These are phyloP conservation scores for Coemansia sp. DNA, from an alignment of 192 early-diverging fungal genomes.

Conservation along the genomic window DNA sequence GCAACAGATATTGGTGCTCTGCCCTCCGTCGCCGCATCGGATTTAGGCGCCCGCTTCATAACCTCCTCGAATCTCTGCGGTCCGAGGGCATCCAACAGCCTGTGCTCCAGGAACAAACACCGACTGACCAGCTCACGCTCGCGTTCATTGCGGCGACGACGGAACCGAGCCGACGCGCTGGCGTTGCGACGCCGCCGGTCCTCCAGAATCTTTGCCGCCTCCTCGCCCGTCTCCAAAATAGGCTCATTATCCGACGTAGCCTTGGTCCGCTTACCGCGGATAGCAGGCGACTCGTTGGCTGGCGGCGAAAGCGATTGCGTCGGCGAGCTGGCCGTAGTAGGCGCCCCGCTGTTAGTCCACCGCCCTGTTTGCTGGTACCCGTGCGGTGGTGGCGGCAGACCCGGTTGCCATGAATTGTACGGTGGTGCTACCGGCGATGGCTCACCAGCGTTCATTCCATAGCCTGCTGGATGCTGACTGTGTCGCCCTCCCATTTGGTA, in stretches of 20 bases:
- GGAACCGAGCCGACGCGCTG: slow-evolving; percentile 64
- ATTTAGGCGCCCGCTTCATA: slow-evolving; percentile 37
- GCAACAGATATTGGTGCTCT: not conserved
- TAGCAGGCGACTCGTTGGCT: not conserved
- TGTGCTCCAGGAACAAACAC: slow-evolving; percentile 58
- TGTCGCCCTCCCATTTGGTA: not conserved
- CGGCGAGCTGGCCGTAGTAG: not conserved
- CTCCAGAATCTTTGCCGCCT: slow-evolving; percentile 57
- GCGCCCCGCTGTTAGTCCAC: not conserved
- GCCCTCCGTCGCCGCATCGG: not conserved
- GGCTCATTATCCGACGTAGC: not conserved
- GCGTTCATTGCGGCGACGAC: slow-evolving; percentile 66
- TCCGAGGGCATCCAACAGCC: slow-evolving; percentile 30
- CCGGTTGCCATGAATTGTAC: not conserved
- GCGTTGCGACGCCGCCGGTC: slow-evolving; percentile 67
- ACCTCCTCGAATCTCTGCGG: slow-evolving; percentile 24
- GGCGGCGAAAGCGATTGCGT: not conserved
- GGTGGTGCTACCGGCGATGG: not conserved
- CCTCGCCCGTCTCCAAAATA: not conserved
- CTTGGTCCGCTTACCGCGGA: not conserved
- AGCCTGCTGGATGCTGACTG: not conserved
- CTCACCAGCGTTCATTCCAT: not conserved
- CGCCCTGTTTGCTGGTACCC: not conserved
- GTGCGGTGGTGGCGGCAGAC: not conserved
- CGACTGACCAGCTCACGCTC: slow-evolving; percentile 61